Evolutionary conservation across 805 yeast genomes (phyloP), one percentile per base, ranked within the genome.

Genomic region (Huiozyma naganishii): DNA sequence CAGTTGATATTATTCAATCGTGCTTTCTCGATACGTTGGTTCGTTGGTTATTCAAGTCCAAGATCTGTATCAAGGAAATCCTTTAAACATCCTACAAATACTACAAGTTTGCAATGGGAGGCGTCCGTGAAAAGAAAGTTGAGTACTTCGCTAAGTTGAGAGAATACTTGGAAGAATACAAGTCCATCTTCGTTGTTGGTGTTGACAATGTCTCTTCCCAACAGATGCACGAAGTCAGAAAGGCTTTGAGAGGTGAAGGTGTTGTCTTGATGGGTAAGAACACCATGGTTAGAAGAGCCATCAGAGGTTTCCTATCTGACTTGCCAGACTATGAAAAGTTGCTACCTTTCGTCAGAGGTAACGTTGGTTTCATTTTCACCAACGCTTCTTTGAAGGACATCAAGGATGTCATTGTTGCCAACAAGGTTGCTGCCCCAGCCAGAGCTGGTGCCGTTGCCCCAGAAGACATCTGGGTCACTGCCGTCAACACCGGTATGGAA

Each of bases 401-500:
- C 76, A 90, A 96, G 79, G 96, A 89, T 57, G 76, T 73, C 53
- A 76, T 92, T 64, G 66, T 83, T 59, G 70, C 83, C 65, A 92
- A 92, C 89, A 89, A 83, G 74, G 97, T 92, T 70, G 96, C 96
- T 69, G 99, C 99, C 66, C 99, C 99, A 74, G 99, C 99, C 67
- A 89, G 89, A 77, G 94, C 98, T 56, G 98, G 98, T 87, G 97
- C 97, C 67, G 69, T 87, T 68, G 97, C 99, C 66, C 97, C 97
- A 72, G 83, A 71, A 71, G 97, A 90, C 68, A 97, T 92, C 66
- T 87, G 80, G 83, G 83, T 92, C 61, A 95, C 95, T 70, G 97
- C 97, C 64, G 94, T 95, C 74, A 92, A 92, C 95, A 92, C 99
- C 63, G 97, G 97, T 84, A 89, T 92, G 95, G 98, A 92, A 79